Conservation (phyloP, 2,329 filamentous ascomycete species). For the Cercospora nicotianae region DNA sequence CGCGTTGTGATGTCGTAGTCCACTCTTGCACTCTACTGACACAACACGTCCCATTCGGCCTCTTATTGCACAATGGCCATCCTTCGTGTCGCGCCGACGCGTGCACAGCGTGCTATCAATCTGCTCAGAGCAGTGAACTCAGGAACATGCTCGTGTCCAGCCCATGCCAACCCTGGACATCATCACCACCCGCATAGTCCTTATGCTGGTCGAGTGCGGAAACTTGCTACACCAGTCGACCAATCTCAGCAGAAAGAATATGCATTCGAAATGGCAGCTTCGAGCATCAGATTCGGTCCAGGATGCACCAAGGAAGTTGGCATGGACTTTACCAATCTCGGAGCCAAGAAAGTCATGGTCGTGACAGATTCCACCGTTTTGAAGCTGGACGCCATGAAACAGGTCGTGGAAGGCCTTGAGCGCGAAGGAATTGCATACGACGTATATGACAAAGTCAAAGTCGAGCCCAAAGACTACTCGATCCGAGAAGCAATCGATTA, state of each 20-base stretch:
- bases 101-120: conserved; percentile 63
- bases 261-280: conserved; percentile 98
- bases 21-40: not conserved
- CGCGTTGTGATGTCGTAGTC: conserved; percentile 5
- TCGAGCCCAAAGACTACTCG: conserved; percentile 94
- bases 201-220: conserved; percentile 54
- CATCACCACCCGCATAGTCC: conserved; percentile 54
- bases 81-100: conserved; percentile 46
- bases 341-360: conserved; percentile 81
- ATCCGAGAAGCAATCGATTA: conserved; percentile 88
- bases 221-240: conserved; percentile 74
- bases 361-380: conserved; percentile 85
- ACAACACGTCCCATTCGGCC: not conserved
- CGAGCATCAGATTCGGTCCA: conserved; percentile 88
- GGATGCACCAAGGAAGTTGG: conserved; percentile 90
- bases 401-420: conserved; percentile 77
- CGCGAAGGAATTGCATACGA: conserved; percentile 76
- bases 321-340: conserved; percentile 95
- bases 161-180: conserved; percentile 83
- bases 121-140: conserved; percentile 85
- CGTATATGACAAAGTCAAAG: conserved; percentile 75
- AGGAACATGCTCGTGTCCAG: conserved; percentile 81
- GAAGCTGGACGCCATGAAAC: conserved; percentile 83
- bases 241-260: conserved; percentile 81
- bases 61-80: conserved; percentile 35